phyloP scores from a whole-genome alignment of 257 asterid species.

The Solanum acaule region DNA sequence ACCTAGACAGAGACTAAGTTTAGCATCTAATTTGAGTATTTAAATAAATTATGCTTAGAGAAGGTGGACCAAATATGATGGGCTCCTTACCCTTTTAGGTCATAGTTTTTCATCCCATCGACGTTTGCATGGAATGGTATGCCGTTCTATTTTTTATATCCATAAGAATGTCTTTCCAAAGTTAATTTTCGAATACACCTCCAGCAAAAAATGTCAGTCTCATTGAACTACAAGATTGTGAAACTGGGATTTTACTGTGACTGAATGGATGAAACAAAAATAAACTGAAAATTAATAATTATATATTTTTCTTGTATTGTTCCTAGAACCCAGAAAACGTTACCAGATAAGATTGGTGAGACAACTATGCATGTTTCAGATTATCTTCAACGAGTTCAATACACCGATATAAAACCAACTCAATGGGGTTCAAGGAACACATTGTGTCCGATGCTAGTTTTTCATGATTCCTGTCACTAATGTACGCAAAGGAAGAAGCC shows the following conservation, averaged over 20 bases:
- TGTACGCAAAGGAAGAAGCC: slow-evolving; percentile 82
- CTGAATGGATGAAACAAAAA: neutral
- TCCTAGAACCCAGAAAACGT: neutral
- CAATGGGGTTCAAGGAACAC: slow-evolving; percentile 66
- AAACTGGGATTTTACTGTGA: neutral
- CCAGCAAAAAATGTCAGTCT: neutral
- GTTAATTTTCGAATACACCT: too few species aligned
- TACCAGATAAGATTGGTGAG: neutral
- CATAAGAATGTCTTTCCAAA: too few species aligned
- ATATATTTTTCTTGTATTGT: neutral
- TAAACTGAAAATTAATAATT: neutral
- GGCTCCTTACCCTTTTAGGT: too few species aligned
- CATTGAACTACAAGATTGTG: neutral
- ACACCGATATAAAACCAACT: slow-evolving; percentile 68
- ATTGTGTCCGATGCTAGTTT: slow-evolving; percentile 13
- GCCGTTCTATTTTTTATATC: too few species aligned
- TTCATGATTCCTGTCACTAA: slow-evolving; percentile 30
- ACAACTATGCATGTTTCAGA: slow-evolving; percentile 17
- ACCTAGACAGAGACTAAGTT: too few species aligned
- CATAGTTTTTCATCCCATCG: too few species aligned
- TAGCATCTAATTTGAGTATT: too few species aligned
- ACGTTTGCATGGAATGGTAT: too few species aligned
- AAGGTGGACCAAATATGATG: too few species aligned
- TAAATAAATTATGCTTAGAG: too few species aligned
- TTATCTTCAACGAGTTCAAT: slow-evolving; percentile 67